Evolutionary conservation across 75 land plant species (phyloP), one percentile per base, ranked within the genome.

Genomic region (Picea sitchensis): DNA sequence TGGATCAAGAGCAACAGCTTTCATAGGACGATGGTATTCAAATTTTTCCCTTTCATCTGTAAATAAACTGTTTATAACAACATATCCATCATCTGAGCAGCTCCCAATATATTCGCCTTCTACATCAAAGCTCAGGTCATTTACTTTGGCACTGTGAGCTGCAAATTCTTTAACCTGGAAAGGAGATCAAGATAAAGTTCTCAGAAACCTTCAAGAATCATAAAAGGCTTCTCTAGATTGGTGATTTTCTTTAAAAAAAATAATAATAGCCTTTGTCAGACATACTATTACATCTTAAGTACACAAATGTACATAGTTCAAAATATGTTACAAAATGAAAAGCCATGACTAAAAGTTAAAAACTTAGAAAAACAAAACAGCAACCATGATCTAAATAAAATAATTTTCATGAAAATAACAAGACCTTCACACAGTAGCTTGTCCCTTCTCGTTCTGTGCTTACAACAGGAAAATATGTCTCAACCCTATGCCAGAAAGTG

Each of bases 1-100:
- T 59, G 99, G 99, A 79, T 97, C 98, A 59, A 97, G 77, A 67
- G 99, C 94, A 73, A 97, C 88, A 20, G 98, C 90, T 84, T 97
- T 97, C 98, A 97, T 95, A 8, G 99, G 99, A 2, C 98, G 90
- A 80, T 89, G 95, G 75, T 92, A 97, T 36, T 93, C 91, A 85
- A 97, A 97, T 84, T 90, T 93, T 83, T 86, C 84, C 76, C 61
- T 87, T 78, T 93, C 98, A 60, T 97, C 99, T 31, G 91, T 90
- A 71, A 95, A 97, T 61, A 97, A 88, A 78, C 96, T 91, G 75
- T 88, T 93, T 81, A 97, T 86, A 23, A 97, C 96, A 65, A 97
- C 94, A 76, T 82, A 80, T 32, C 99, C 99, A 91, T 97, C 99
- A 85, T 97, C 98, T 57, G 98, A 92, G 84, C 99, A 97, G 86